Evolutionary conservation across 805 yeast genomes (phyloP).

Genomic region (Metschnikowia corniflorae): DNA sequence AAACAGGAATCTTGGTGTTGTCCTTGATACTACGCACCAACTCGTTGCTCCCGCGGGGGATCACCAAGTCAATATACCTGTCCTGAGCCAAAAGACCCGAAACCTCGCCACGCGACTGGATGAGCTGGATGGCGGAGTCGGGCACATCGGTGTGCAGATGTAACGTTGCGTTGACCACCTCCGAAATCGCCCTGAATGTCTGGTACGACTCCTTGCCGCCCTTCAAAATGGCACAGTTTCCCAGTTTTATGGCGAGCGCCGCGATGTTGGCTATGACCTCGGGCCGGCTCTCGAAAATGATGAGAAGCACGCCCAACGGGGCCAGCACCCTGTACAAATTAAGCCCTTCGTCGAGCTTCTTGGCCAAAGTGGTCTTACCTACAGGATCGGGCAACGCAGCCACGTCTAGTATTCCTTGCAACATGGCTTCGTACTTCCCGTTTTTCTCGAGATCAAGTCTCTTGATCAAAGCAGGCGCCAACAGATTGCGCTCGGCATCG

Average conservation of each 20-base stretch:
- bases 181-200: slow-evolving; percentile 80
- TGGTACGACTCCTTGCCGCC: slow-evolving; percentile 93
- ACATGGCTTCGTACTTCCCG: slow-evolving; percentile 90
- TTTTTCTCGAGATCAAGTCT: slow-evolving; percentile 77
- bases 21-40: slow-evolving; percentile 83
- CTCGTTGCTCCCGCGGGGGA: slow-evolving; percentile 96
- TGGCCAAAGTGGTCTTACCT: slow-evolving; percentile 81
- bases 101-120: slow-evolving; percentile 87
- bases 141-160: slow-evolving; percentile 68
- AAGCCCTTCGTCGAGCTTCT: slow-evolving; percentile 85
- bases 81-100: slow-evolving; percentile 82
- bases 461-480: slow-evolving; percentile 71
- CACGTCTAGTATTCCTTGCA: slow-evolving; percentile 91
- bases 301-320: slow-evolving; percentile 90
- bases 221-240: slow-evolving; percentile 93
- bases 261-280: slow-evolving; percentile 98
- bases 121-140: slow-evolving; percentile 74
- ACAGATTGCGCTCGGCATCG: slow-evolving; percentile 55
- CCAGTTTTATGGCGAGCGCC: slow-evolving; percentile 92
- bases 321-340: slow-evolving; percentile 79
- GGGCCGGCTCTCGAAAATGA: slow-evolving; percentile 94
- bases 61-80: slow-evolving; percentile 86
- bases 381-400: slow-evolving; percentile 88
- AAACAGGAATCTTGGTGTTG: slow-evolving; percentile 89
- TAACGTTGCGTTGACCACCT: slow-evolving; percentile 60